Base-by-base conservation (phyloP, 2,329 filamentous ascomycete genomes). In the Fusarium falciforme region DNA sequence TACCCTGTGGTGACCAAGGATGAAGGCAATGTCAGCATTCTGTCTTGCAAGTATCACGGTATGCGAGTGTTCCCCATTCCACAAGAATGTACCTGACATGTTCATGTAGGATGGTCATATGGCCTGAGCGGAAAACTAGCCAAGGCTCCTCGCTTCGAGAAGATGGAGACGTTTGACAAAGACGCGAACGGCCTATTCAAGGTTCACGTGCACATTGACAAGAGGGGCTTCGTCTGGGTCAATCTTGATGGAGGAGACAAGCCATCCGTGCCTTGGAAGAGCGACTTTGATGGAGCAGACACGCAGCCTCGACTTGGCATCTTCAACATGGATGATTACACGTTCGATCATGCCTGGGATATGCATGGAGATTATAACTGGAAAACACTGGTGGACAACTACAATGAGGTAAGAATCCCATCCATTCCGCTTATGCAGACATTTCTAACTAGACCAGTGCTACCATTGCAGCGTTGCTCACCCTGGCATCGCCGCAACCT, bases 41-140 rank as follows among this genome's bases (percentile, higher is more conserved):
- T 91, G 27, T 84, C 86, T 0, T 91, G 89, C 83, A 87, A 87
- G 64, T 91, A 91, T 75, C 89, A 91, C 73, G 89, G 70, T 70
- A 64, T 10, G n/a, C n/a, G n/a, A n/a, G n/a, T n/a, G n/a, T n/a
- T n/a, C n/a, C n/a, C n/a, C n/a, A n/a, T n/a, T n/a, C n/a, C n/a
- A n/a, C n/a, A n/a, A n/a, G n/a, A n/a, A n/a, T n/a, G n/a, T n/a
- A n/a, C n/a, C n/a, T n/a, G n/a, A n/a, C n/a, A n/a, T n/a, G n/a
- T n/a, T n/a, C n/a, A n/a, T n/a, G n/a, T n/a, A 72, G 86, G 89
- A 44, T 91, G 89, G 89, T 89, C 88, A 2, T 91, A 91, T 71
- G 87, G 89, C 33, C 82, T 89, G 3, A 84, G 83, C 22, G 89
- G 89, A 25, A 87, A 87, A 47, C 82, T 91, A 9, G 86, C 89